Conservation (phyloP, 2,329 filamentous ascomycete genomes). For the Cadophora luteo-olivacea region DNA sequence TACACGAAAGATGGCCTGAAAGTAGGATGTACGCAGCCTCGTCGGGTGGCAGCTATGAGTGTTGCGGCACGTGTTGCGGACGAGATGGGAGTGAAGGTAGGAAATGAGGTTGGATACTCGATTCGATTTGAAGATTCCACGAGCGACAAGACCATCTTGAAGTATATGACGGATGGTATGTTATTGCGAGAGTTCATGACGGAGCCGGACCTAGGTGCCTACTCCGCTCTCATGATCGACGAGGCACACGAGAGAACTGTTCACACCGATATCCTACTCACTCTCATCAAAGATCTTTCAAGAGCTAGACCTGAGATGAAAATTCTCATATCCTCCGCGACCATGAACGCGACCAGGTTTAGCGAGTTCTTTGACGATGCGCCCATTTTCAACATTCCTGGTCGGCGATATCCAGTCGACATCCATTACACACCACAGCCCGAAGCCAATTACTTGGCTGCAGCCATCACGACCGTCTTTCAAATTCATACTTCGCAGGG, state of each 20-base stretch:
- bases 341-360: slow-evolving; percentile 93
- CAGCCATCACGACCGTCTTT: slow-evolving; percentile 91
- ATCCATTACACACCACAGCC: slow-evolving; percentile 90
- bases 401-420: slow-evolving; percentile 86
- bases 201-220: slow-evolving; percentile 81
- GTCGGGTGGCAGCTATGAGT: slow-evolving; percentile 95
- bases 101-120: slow-evolving; percentile 90
- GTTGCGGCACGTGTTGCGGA: slow-evolving; percentile 96
- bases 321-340: slow-evolving; percentile 90
- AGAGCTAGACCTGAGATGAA: slow-evolving; percentile 85
- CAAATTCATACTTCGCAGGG: slow-evolving; percentile 91
- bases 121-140: slow-evolving; percentile 96
- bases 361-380: slow-evolving; percentile 89
- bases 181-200: slow-evolving; percentile 88
- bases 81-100: slow-evolving; percentile 88
- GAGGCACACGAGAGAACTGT: slow-evolving; percentile 96
- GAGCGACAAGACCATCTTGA: slow-evolving; percentile 87
- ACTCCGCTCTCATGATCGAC: slow-evolving; percentile 93
- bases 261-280: slow-evolving; percentile 87
- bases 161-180: slow-evolving; percentile 99
- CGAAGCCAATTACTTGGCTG: slow-evolving; percentile 91
- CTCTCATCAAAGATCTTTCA: slow-evolving; percentile 86
- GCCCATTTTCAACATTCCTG: slow-evolving; percentile 94
- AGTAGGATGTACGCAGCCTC: slow-evolving; percentile 91
- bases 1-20: slow-evolving; percentile 85